These are phyloP conservation scores for Hawksworthiomyces lignivorus DNA, from an alignment of 2,329 filamentous ascomycete species.

Conservation along the genomic window DNA sequence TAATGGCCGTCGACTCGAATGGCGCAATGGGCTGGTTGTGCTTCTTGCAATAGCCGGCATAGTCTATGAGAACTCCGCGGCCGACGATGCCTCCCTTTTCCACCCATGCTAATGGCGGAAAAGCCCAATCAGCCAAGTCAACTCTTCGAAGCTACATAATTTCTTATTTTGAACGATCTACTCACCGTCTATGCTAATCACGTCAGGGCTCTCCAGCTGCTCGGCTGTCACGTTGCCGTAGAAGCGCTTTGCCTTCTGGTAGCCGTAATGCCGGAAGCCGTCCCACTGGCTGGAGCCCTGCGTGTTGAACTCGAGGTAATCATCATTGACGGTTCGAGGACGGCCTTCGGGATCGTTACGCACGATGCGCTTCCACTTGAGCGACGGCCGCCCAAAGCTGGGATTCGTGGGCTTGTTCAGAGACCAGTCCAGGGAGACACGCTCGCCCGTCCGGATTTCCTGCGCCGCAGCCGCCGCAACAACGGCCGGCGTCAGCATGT, in stretches of 20 bases:
- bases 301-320: constrained; percentile 38
- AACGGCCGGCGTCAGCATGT: constrained; percentile 16
- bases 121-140: no score
- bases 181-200: constrained; percentile 12
- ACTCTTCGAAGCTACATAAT: no score
- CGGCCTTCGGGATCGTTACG: constrained; percentile 9
- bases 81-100: constrained; percentile 37
- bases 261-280: constrained; percentile 35
- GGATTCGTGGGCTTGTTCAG: constrained; percentile 35
- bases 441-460: constrained; percentile 47
- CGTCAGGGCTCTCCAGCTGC: constrained; percentile 7
- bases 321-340: constrained; percentile 38
- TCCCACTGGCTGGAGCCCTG: constrained; percentile 43
- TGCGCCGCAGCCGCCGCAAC: constrained; percentile 24
- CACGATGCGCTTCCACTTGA: constrained; percentile 27
- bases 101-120: constrained; percentile 12
- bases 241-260: constrained; percentile 11
- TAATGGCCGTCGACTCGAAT: constrained; percentile 15
- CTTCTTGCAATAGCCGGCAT: constrained; percentile 11
- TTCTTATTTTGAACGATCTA: background rate
- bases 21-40: constrained; percentile 9
- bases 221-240: constrained; percentile 9
- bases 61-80: constrained; percentile 41
- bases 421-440: constrained; percentile 53
- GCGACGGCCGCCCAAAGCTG: constrained; percentile 39